Base-by-base conservation (phyloP, 78 protist species). In the Dictyostelium purpureum region DNA sequence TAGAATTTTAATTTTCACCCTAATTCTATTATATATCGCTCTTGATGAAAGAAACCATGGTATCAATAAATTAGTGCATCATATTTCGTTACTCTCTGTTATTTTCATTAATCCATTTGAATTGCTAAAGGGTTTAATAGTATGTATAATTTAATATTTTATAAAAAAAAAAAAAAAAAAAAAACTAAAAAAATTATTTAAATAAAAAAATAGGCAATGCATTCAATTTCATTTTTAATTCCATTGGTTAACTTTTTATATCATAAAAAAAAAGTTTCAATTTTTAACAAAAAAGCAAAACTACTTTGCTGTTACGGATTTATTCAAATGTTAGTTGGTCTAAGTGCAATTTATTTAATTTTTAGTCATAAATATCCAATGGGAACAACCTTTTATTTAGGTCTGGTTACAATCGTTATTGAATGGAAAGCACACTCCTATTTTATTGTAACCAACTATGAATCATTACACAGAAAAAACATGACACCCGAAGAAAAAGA, bases 101-200 rank as follows among this genome's bases (percentile, higher is more conserved):
- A 52, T 80, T 24, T 80, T 80, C n/a, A 45, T 80, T 10, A 80
- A 80, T 80, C 89, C 89, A 26, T 67, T 80, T 26, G 43, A 47
- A 14, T 63, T 80, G 28, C 9, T 80, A 31, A 51, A 31, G 31
- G 78, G 40, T 42, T 2, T 80, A 33, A 52, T 42, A 2, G 66
- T 74, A 74, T 9, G 78, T 69, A 69, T 33, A 47, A 14, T 4
- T 49, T 49, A 18, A 4, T 57, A 19, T 57, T 26, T 57, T 24
- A 21, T 5, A 57, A 18, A 28, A 28, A n/a, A 59, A 59, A n/a
- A 59, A 59, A 59, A 28, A 59, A 59, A 59, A 59, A 28, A 28
- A 59, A 59, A 59, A 59, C 14, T 16, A 59, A n/a, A 5, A 28
- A 59, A 28, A 59, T 28, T 26, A 28, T 1, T 6, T 16, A 52